phyloP scores from a whole-genome alignment of 140 eudicot genomes.

The Bidens hawaiensis region DNA sequence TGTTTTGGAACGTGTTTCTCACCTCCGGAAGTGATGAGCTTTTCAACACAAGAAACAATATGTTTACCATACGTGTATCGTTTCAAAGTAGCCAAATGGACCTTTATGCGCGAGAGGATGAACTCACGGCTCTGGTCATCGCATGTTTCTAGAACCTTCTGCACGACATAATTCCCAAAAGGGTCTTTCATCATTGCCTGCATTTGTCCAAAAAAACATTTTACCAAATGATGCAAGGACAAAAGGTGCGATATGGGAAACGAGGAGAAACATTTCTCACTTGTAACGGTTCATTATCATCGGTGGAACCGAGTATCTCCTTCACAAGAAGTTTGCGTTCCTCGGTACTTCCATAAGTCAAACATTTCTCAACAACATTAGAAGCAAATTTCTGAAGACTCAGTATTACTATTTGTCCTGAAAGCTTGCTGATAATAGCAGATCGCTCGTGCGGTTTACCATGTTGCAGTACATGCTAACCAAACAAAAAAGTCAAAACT shows the following conservation, averaged over 20 bases:
- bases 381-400: slow-evolving; percentile 88
- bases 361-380: slow-evolving; percentile 79
- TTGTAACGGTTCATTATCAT: slow-evolving; percentile 76
- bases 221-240: background rate
- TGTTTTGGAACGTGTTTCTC: slow-evolving; percentile 4
- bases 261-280: slow-evolving; percentile 16
- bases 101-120: slow-evolving; percentile 66
- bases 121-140: slow-evolving; percentile 57
- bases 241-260: slow-evolving; percentile 1
- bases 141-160: slow-evolving; percentile 62
- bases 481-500: background rate
- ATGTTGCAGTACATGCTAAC: slow-evolving; percentile 2
- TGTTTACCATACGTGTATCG: slow-evolving; percentile 75
- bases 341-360: slow-evolving; percentile 36
- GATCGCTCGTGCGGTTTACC: slow-evolving; percentile 1
- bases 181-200: slow-evolving; percentile 92
- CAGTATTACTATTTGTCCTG: slow-evolving; percentile 53
- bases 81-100: slow-evolving; percentile 60
- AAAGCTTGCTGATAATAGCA: background rate
- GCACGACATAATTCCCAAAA: slow-evolving; percentile 70
- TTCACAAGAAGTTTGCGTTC: slow-evolving; percentile 55
- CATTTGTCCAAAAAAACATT: background rate
- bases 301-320: slow-evolving; percentile 77
- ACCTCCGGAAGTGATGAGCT: slow-evolving; percentile 66
- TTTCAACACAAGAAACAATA: slow-evolving; percentile 75